These are phyloP conservation scores for Saprolegnia diclina DNA, from an alignment of 352 stramenopile genomes.

Conservation along the genomic window DNA sequence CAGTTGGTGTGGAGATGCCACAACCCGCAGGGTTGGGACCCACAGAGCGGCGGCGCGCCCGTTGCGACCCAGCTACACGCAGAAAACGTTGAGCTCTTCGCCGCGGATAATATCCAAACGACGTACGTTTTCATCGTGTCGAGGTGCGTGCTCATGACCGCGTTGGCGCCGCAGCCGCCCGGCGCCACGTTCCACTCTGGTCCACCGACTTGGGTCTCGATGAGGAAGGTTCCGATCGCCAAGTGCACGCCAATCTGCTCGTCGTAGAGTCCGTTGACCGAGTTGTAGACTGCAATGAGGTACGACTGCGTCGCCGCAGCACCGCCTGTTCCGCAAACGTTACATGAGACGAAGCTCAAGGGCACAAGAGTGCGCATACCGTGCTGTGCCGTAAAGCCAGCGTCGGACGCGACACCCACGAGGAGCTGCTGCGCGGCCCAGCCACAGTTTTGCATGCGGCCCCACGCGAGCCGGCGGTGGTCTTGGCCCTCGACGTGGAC, in stretches of 20 bases:
- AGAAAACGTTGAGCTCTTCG: not conserved
- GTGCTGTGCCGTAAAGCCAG: slow-evolving; percentile 24
- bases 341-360: not conserved
- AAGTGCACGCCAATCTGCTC: slow-evolving; percentile 25
- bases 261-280: slow-evolving; percentile 24
- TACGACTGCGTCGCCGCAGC: slow-evolving; percentile 14
- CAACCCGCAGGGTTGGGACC: slow-evolving; percentile 2
- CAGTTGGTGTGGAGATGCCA: slow-evolving; percentile 27
- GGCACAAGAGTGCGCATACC: not conserved
- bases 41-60: not conserved
- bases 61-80: slow-evolving; percentile 21
- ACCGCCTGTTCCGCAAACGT: slow-evolving; percentile 3
- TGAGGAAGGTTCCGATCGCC: slow-evolving; percentile 22
- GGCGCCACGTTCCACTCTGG: slow-evolving; percentile 20
- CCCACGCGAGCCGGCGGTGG: slow-evolving; percentile 6
- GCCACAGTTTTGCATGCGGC: slow-evolving; percentile 16
- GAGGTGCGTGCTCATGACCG: slow-evolving; percentile 11
- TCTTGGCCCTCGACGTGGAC: not conserved
- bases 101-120: not conserved
- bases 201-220: slow-evolving; percentile 18
- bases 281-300: slow-evolving; percentile 26
- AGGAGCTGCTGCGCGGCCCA: slow-evolving; percentile 10
- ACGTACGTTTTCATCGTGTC: slow-evolving; percentile 19
- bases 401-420: slow-evolving; percentile 23
- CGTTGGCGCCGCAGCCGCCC: slow-evolving; percentile 8